These are phyloP conservation scores for Medicago arabica DNA, from an alignment of 306 rosid species.

Conservation along the genomic window DNA sequence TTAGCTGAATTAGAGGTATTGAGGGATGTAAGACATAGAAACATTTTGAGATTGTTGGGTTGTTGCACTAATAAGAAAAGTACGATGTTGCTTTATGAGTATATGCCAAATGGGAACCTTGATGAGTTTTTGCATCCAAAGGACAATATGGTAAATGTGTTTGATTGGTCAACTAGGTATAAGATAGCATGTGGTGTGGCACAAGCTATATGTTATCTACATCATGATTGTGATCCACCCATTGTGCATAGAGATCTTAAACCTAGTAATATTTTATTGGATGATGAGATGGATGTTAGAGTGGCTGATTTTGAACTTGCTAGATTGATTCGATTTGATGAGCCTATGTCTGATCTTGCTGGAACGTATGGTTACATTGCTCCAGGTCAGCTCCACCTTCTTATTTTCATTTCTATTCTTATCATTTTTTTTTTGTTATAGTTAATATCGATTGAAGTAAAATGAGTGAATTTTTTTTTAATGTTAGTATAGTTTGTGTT, in stretches of 20 bases:
- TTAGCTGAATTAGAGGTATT: conserved; percentile 93
- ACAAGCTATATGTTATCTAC: conserved; percentile 95
- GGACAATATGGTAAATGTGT: conserved; percentile 53
- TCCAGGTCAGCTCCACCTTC: conserved; percentile 59
- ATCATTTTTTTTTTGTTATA: background rate
- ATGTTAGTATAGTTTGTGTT: too few species aligned
- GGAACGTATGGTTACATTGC: conserved; percentile 98
- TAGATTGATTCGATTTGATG: conserved; percentile 73
- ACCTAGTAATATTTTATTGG: conserved; percentile 85
- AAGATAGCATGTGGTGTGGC: conserved; percentile 92
- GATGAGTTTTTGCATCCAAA: conserved; percentile 78
- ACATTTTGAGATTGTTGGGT: conserved; percentile 92
- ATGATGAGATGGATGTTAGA: conserved; percentile 94
- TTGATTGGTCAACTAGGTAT: conserved; percentile 86
- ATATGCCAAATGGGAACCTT: conserved; percentile 89
- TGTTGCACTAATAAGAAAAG: conserved; percentile 87
- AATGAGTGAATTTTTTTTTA: too few species aligned
- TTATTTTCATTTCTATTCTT: background rate
- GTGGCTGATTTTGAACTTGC: conserved; percentile 98
- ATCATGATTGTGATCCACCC: conserved; percentile 93
- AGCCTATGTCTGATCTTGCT: conserved; percentile 95
- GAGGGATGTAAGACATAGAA: conserved; percentile 92
- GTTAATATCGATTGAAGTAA: too few species aligned
- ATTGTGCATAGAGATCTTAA: conserved; percentile 91
- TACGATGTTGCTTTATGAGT: conserved; percentile 94